Conservation (phyloP, 805 yeast species). For the Babjeviella inositovora region DNA sequence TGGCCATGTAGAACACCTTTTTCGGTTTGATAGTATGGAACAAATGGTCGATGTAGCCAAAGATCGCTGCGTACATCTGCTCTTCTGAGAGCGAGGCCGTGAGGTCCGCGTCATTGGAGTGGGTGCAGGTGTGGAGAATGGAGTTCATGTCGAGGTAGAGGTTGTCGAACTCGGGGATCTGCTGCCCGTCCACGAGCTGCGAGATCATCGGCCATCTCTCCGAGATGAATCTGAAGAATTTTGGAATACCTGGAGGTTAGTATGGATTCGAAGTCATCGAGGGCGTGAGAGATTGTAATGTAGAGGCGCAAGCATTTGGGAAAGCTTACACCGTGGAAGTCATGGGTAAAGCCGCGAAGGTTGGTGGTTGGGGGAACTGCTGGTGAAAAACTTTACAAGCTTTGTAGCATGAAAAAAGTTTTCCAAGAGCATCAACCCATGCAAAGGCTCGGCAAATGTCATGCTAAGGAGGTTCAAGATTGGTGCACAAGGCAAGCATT, state of each 20-base stretch:
- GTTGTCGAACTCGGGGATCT: slow-evolving; percentile 89
- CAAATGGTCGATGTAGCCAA: slow-evolving; percentile 86
- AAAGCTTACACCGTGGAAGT: neutral
- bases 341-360: neutral
- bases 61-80: slow-evolving; percentile 83
- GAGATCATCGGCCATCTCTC: slow-evolving; percentile 98
- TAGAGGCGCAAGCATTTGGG: neutral
- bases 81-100: slow-evolving; percentile 66
- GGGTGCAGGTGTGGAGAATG: slow-evolving; percentile 86
- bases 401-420: too few species aligned
- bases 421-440: too few species aligned
- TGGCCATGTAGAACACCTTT: slow-evolving; percentile 84
- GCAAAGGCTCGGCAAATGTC: too few species aligned
- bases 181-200: slow-evolving; percentile 65
- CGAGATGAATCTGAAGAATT: slow-evolving; percentile 89
- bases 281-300: neutral
- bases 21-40: slow-evolving; percentile 80
- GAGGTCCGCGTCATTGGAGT: slow-evolving; percentile 47
- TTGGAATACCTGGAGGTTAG: slow-evolving; percentile 68
- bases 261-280: slow-evolving; percentile 3
- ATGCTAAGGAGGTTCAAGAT: too few species aligned
- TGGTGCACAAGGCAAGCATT: too few species aligned
- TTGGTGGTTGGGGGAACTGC: too few species aligned
- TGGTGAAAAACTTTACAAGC: too few species aligned
- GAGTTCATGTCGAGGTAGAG: slow-evolving; percentile 96